Conservation (phyloP, 176 grass and related monocot species). For the Triticum dicoccoides region DNA sequence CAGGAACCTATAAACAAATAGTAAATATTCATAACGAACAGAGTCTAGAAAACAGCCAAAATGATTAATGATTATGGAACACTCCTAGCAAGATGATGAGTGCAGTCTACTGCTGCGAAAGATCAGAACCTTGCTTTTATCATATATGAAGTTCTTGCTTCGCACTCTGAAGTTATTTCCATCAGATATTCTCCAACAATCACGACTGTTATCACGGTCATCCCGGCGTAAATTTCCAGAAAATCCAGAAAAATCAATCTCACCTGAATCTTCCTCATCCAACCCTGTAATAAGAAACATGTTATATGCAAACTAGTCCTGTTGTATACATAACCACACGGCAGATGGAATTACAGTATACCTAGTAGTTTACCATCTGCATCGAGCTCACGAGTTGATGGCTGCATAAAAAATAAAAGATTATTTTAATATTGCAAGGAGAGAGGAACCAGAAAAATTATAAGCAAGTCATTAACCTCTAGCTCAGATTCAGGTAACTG, state of each 20-base stretch:
- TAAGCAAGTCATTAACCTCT: conserved; percentile 49
- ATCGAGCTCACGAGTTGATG: conserved; percentile 36
- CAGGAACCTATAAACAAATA: conserved; percentile 63
- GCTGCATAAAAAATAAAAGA: conserved; percentile 45
- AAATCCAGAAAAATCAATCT: conserved; percentile 84
- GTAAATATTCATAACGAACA: conserved; percentile 6
- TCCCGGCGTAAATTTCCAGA: conserved; percentile 88
- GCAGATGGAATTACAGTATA: conserved; percentile 39
- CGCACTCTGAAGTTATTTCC: conserved; percentile 98
- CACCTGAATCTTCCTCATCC: conserved; percentile 52
- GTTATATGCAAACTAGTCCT: not conserved
- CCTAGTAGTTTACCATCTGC: conserved; percentile 40
- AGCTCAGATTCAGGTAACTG: conserved; percentile 53
- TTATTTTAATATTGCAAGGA: conserved; percentile 27
- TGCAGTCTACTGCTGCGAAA: conserved; percentile 7
- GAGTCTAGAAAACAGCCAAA: conserved; percentile 3
- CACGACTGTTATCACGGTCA: conserved; percentile 79
- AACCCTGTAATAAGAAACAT: conserved; percentile 38
- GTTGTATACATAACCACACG: conserved; percentile 4
- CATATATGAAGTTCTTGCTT: conserved; percentile 78
- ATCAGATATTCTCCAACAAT: conserved; percentile 96
- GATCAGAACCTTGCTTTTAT: conserved; percentile 81
- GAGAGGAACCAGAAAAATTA: not conserved
- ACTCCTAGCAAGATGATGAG: conserved; percentile 16
- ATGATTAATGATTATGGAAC: not conserved